Evolutionary conservation across 2,329 filamentous ascomycete species (phyloP), one percentile per base, ranked within the genome.

Genomic region (Calonectria naviculata): DNA sequence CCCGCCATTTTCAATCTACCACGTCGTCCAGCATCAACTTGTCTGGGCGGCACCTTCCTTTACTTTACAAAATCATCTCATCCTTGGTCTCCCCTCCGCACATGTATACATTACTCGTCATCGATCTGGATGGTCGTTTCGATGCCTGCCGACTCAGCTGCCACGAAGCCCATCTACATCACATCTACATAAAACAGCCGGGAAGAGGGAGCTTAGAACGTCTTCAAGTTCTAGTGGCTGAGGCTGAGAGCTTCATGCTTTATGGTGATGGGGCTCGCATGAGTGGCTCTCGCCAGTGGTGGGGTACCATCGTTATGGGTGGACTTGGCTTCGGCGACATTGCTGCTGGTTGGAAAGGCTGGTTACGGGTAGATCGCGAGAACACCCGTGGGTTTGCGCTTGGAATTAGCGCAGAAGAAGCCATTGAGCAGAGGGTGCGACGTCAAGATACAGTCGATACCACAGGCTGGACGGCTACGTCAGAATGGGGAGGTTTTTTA

Each of bases 241-340:
- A 83, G 0, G 84, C 86, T 4, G 83, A 86, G 61, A 75, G 82
- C 47, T 86, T 85, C 76, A 88, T 90, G 83, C 80, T 90, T 6
- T 91, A 91, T 78, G 83, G 84, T 4, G 70, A 78, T 8, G 66
- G 65, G 12, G 72, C 83, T 36, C 83, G 84, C 70, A 78, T 75
- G 42, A 89, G 87, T 72, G 82, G 83, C 6, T 79, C 75, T 29
- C 84, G 89, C 5, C 84, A 86, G 70, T 90, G 87, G 85, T 91
- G 89, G 89, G 89, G 89, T n/a, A 89, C 87, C 2, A 75, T 91
- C 29, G 85, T 91, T 6, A 74, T 90, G 44, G 88, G 87, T 12
- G 84, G 84, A 0, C 73, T 79, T 31, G 80, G 80, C 6, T 80
- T 80, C 1, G 81, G 83, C 24, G 76, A 83, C 62, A 71, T 83